Conservation (phyloP, 2,329 filamentous ascomycete genomes). For the Tolypocladium inflatum region DNA sequence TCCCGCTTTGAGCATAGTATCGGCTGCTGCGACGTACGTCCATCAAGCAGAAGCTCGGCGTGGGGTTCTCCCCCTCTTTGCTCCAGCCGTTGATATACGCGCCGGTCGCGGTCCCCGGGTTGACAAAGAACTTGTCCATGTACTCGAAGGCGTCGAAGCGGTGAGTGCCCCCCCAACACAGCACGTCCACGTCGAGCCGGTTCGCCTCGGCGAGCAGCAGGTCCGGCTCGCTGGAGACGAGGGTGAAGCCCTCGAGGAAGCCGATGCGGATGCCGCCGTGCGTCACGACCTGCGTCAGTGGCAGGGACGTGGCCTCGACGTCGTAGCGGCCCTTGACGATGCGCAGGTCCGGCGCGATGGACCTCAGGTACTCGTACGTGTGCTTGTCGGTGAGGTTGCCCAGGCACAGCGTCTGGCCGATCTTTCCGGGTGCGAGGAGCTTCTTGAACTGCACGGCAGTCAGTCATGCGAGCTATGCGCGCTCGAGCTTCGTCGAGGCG, state of each 20-base stretch:
- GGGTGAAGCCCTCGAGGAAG: slow-evolving; percentile 59
- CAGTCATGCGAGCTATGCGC: not conserved
- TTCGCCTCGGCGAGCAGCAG: slow-evolving; percentile 58
- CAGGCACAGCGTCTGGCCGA: slow-evolving; percentile 70
- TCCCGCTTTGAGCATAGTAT: not conserved
- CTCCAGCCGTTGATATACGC: slow-evolving; percentile 51
- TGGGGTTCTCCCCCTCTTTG: slow-evolving; percentile 58
- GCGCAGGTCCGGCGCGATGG: slow-evolving; percentile 63
- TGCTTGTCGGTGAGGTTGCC: slow-evolving; percentile 73
- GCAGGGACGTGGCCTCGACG: slow-evolving; percentile 55
- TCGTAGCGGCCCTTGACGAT: slow-evolving; percentile 60
- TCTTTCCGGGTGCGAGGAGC: slow-evolving; percentile 74
- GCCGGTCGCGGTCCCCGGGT: slow-evolving; percentile 57
- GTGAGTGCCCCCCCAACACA: slow-evolving; percentile 61
- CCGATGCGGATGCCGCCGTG: slow-evolving; percentile 57
- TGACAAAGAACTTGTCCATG: slow-evolving; percentile 67
- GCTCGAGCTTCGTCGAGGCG: not conserved
- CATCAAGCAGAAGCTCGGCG: slow-evolving; percentile 94
- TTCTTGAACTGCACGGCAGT: slow-evolving; percentile 60
- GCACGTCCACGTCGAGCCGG: slow-evolving; percentile 57
- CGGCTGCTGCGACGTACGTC: slow-evolving; percentile 60
- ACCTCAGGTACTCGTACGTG: slow-evolving; percentile 72
- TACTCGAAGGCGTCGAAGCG: slow-evolving; percentile 63
- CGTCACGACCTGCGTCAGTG: slow-evolving; percentile 55
- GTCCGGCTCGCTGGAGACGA: slow-evolving; percentile 58